phyloP scores from a whole-genome alignment of 2,329 filamentous ascomycete species.

The Monilinia polystroma region DNA sequence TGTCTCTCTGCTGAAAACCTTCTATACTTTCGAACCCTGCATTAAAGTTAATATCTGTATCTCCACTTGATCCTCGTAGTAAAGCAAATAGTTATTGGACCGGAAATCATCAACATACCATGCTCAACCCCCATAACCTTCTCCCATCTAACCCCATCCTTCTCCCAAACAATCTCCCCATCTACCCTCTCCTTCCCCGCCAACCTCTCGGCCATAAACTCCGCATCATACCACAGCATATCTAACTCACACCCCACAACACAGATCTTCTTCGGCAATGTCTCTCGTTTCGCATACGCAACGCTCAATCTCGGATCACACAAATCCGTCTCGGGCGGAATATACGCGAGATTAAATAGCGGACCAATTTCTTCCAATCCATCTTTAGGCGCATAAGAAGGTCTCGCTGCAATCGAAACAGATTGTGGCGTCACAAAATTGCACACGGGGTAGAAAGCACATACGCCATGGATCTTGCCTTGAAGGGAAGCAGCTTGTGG shows the following conservation, averaged over 20 bases:
- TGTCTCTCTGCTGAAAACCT: not conserved
- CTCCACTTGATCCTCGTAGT: not conserved
- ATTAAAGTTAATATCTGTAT: not conserved
- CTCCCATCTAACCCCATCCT: slow-evolving; percentile 20
- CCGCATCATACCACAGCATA: slow-evolving; percentile 32
- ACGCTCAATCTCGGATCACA: slow-evolving; percentile 30
- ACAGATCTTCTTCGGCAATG: slow-evolving; percentile 28
- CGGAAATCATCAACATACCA: slow-evolving; percentile 12
- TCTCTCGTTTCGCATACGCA: slow-evolving; percentile 26
- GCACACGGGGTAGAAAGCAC: slow-evolving; percentile 47
- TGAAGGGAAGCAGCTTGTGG: slow-evolving; percentile 43
- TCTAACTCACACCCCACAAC: slow-evolving; percentile 32
- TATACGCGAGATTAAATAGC: slow-evolving; percentile 30
- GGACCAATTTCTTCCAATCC: slow-evolving; percentile 21
- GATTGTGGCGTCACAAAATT: slow-evolving; percentile 42
- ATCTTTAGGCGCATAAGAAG: slow-evolving; percentile 31
- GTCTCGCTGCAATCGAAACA: slow-evolving; percentile 36
- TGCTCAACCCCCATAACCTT: slow-evolving; percentile 19
- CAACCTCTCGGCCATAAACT: slow-evolving; percentile 29
- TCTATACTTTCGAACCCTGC: slow-evolving; percentile 10
- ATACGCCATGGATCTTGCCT: slow-evolving; percentile 39
- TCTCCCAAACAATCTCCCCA: slow-evolving; percentile 13
- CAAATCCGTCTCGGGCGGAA: slow-evolving; percentile 27
- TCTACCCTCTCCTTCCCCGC: slow-evolving; percentile 21
- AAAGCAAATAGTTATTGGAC: not conserved